These are phyloP conservation scores for Epithemia pelagica DNA, from an alignment of 108 stramenopile genomes.

Conservation along the genomic window DNA sequence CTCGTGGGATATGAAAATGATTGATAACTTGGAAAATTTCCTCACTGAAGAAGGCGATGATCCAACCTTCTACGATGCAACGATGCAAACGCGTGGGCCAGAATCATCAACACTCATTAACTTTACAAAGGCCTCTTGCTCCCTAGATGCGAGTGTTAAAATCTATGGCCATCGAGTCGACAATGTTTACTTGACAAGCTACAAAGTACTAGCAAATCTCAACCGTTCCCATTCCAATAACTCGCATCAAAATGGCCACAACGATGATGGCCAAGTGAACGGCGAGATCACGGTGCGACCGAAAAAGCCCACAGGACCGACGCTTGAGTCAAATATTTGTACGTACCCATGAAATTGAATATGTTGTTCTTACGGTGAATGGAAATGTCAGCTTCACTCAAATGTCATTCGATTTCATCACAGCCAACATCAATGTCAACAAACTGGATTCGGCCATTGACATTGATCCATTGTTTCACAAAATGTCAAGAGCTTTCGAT, in stretches of 20 bases:
- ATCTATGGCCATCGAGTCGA: conserved; percentile 98
- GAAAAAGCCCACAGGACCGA: conserved; percentile 21
- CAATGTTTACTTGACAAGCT: conserved; percentile 87
- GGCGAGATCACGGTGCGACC: conserved; percentile 13
- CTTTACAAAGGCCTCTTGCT: conserved; percentile 95
- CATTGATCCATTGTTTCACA: conserved; percentile 96
- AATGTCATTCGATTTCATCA: too few species aligned
- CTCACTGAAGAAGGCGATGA: conserved; percentile 25
- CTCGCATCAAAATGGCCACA: conserved; percentile 12
- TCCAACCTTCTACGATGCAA: not conserved
- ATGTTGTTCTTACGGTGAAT: too few species aligned
- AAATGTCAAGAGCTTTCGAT: conserved; percentile 96
- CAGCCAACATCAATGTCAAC: conserved; percentile 84
- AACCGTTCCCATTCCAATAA: conserved; percentile 51
- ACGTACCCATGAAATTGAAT: too few species aligned
- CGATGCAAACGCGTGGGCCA: not conserved
- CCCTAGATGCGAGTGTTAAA: conserved; percentile 94
- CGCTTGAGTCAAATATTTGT: conserved; percentile 76
- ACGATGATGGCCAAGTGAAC: not conserved
- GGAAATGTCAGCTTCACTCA: too few species aligned
- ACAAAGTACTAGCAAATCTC: conserved; percentile 92
- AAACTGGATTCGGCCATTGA: conserved; percentile 91
- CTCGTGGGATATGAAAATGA: conserved; percentile 90
- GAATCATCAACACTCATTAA: conserved; percentile 44
- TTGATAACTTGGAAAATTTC: conserved; percentile 95